Conservation (phyloP, 108 stramenopile species). For the Aurantiochytrium sp. region DNA sequence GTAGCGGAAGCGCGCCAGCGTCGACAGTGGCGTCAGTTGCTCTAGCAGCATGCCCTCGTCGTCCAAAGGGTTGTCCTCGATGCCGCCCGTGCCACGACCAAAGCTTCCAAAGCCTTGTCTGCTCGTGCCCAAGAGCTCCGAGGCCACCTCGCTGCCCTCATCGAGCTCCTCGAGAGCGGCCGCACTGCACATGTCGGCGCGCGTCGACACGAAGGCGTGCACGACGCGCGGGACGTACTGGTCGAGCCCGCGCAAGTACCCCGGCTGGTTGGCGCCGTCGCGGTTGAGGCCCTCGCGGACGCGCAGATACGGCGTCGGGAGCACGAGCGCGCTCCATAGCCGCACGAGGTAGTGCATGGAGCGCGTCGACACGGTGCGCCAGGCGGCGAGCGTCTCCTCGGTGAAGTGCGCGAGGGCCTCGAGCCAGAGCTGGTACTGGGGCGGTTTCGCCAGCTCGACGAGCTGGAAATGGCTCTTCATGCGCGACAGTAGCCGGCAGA, state of each 20-base stretch:
- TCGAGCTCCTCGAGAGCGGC: slow-evolving; percentile 15
- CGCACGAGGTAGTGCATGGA: slow-evolving; percentile 15
- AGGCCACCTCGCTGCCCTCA: not conserved
- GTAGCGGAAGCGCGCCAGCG: slow-evolving; percentile 2
- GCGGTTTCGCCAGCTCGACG: slow-evolving; percentile 21
- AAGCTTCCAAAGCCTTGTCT: slow-evolving; percentile 12
- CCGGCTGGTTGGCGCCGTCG: not conserved
- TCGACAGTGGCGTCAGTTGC: slow-evolving; percentile 20
- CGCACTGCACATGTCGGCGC: slow-evolving; percentile 20
- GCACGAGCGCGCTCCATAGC: not conserved
- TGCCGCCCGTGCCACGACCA: slow-evolving; percentile 12
- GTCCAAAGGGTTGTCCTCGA: slow-evolving; percentile 21
- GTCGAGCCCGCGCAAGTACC: slow-evolving; percentile 1
- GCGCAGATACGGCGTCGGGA: slow-evolving; percentile 16
- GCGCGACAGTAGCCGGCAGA: not conserved
- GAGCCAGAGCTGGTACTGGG: slow-evolving; percentile 19
- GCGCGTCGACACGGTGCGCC: not conserved
- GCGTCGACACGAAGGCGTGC: not conserved
- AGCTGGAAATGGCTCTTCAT: slow-evolving; percentile 24
- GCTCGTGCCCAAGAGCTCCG: not conserved
- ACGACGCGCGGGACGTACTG: slow-evolving; percentile 1
- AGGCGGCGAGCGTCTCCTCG: not conserved
- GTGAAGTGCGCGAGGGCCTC: not conserved
- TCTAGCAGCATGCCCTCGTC: slow-evolving; percentile 30
- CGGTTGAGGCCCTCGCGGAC: not conserved